A percentile compares a stretch with the other conserved stretches of the same genome.
Conservation (phyloP, 192 early-diverging fungal genomes). For the Helicostylum pulchrum region DNA sequence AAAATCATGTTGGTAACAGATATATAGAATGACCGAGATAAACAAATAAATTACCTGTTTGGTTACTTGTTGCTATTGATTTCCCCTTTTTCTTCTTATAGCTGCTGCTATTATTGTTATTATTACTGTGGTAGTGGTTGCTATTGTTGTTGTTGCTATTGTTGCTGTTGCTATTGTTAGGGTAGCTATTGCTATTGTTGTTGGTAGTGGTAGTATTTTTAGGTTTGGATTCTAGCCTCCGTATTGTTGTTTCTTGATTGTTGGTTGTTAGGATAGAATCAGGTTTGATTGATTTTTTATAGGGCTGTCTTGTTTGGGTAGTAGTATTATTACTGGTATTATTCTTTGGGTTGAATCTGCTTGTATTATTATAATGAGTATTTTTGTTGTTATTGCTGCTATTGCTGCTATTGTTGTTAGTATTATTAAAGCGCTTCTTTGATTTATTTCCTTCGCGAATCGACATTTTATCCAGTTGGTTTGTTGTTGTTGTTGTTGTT, state of each 20-base stretch:
- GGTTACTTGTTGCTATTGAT: background rate
- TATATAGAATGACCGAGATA: no score
- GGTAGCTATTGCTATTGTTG: background rate
- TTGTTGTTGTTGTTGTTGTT: no score
- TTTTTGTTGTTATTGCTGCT: background rate
- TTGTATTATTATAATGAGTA: no score
- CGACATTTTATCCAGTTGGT: background rate
- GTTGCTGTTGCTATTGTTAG: background rate
- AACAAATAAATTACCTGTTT: no score
- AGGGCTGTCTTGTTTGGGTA: no score
- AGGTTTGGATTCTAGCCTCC: background rate
- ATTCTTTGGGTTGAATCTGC: no score
- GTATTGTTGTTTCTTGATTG: constrained; percentile 12
- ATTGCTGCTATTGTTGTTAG: background rate
- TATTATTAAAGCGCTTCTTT: background rate
- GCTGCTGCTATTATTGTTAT: background rate
- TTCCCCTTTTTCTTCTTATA: background rate
- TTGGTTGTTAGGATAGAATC: background rate
- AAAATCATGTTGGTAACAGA: no score
- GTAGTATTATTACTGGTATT: no score
- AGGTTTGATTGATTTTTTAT: no score
- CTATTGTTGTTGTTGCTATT: background rate
- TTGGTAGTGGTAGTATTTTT: background rate
- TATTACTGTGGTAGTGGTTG: background rate
- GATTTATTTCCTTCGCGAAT: background rate